These are phyloP conservation scores for Gossypium laxum DNA, from an alignment of 441 rosid species.

Conservation along the genomic window DNA sequence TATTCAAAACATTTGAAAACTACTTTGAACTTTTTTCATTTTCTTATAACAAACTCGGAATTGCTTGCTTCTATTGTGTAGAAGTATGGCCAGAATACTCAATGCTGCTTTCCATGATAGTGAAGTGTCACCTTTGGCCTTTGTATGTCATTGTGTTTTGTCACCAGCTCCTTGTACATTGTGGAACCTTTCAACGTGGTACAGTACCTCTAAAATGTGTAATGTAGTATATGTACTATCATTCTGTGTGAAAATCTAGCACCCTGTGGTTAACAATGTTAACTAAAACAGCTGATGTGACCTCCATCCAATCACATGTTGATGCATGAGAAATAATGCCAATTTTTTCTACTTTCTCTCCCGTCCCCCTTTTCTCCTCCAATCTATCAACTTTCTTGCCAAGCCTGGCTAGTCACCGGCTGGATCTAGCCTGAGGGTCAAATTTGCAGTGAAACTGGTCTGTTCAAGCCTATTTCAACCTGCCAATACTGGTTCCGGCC, in stretches of 20 bases:
- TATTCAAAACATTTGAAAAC: neutral
- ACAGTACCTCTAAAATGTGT: neutral
- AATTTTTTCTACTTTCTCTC: neutral
- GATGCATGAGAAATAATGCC: neutral
- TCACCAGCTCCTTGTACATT: neutral
- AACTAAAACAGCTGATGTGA: neutral
- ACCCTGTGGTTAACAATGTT: neutral
- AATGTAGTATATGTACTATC: neutral
- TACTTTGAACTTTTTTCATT: neutral
- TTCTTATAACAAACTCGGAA: neutral
- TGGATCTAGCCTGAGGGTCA: neutral
- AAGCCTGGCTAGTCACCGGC: neutral
- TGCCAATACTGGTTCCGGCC: neutral
- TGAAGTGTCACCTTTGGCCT: neutral
- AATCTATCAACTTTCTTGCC: neutral
- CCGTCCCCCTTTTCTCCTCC: neutral
- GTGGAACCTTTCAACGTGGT: neutral
- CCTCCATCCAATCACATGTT: neutral
- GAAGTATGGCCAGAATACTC: neutral
- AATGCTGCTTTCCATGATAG: neutral
- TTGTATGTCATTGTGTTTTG: neutral
- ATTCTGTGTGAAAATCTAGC: neutral
- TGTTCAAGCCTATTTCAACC: constrained; percentile 1
- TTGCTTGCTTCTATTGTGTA: neutral
- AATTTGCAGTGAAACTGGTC: neutral